Evolutionary conservation across 2,329 filamentous ascomycete genomes (phyloP).

Genomic region (Diaporthe eres): DNA sequence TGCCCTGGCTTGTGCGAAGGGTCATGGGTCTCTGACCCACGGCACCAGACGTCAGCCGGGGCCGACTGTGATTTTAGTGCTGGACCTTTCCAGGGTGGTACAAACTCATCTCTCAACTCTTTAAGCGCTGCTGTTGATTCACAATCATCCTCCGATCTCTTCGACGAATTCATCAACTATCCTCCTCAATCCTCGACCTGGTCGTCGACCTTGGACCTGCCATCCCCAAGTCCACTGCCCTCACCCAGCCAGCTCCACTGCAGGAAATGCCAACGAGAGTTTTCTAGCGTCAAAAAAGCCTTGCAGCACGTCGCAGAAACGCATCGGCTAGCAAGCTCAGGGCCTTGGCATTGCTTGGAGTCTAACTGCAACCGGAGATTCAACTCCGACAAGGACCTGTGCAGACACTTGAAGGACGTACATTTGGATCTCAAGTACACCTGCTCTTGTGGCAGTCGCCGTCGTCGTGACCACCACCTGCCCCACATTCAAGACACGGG

Average conservation of each 20-base stretch:
- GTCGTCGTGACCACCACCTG: neutral
- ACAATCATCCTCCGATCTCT: neutral
- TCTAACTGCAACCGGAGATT: neutral
- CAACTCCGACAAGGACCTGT: neutral
- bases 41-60: neutral
- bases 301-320: neutral
- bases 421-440: constrained; percentile 12
- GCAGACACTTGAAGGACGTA: neutral
- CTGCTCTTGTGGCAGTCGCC: neutral
- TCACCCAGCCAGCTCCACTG: neutral
- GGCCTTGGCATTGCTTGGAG: constrained; percentile 2
- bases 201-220: neutral
- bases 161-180: neutral
- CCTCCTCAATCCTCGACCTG: neutral
- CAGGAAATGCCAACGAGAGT: neutral
- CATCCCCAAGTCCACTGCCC: neutral
- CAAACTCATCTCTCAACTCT: neutral
- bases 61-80: neutral
- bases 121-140: neutral
- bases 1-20: constrained; percentile 11
- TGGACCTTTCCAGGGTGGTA: neutral
- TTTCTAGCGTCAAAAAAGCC: neutral
- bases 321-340: neutral
- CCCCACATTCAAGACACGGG: neutral
- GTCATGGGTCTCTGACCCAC: neutral